Base-by-base conservation (phyloP, 805 yeast species). In the Saccharomycopsis babjevae region DNA sequence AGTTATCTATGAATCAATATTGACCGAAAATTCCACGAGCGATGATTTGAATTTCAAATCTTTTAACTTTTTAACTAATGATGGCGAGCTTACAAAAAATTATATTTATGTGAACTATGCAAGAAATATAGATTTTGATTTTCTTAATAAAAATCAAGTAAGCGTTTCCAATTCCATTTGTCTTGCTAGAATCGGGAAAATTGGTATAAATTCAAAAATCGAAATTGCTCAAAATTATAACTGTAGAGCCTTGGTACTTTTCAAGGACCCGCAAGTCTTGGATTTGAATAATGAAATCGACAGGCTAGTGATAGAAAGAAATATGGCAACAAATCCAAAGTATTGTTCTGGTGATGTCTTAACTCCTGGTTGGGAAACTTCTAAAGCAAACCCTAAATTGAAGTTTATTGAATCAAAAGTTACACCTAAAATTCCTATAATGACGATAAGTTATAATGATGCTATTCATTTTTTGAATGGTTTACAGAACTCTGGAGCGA, bases 361-460 rank as follows among this genome's bases (percentile, higher is more conserved):
- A 40, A 79, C 88, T 2, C 96, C 96, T 0, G 97, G 96, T 1
- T 83, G 86, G 84, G 76, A 85, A 0, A 74, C 81, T 25, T 73
- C 73, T 46, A 75, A 74, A 25, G 70, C 71, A 60, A 72, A 72
- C 54, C 75, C 75, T 16, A 75, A 77, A 60, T 68, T 75, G 18
- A 73, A 71, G 15, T 74, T 83, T 73, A 71, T 75, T 5, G 73
- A 80, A 16, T 80, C 88, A 0, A 69, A 69, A 5, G 75, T 81
- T 46, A 76, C 88, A 1, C 88, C 96, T 1, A 78, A 83, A 18
- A 82, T 93, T 4, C 96, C 97, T 0, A 78, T 88, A 7, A 75
- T 89, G 0, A 92, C 97, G 0, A 74, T 91, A 8, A 85, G 96
- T 0, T 84, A 86, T 83, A 77, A 77, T 50, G 96, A 89, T 67